A percentile compares a stretch with the other conserved stretches of the same genome.
phyloP scores from a whole-genome alignment of 208 protist species.

The Leptomonas pyrrhocoris region DNA sequence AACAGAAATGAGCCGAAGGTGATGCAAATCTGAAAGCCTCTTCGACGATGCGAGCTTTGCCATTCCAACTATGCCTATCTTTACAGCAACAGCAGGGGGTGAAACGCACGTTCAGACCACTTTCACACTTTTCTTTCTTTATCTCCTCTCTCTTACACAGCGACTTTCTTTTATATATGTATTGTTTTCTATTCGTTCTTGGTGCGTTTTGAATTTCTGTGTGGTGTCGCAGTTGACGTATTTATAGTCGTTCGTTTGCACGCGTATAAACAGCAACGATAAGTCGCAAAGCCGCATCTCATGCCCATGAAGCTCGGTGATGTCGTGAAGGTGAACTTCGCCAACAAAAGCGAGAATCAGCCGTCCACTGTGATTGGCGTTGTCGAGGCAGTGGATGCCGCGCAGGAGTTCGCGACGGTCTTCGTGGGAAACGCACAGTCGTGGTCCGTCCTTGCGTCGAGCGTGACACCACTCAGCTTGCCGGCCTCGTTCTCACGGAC shows the following conservation, averaged over 20 bases:
- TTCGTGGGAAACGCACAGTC: constrained; percentile 2
- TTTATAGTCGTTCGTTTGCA: background rate
- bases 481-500: background rate
- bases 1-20: too few species aligned
- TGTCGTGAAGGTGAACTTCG: constrained; percentile 9
- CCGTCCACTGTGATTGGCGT: constrained; percentile 7
- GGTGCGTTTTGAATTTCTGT: too few species aligned
- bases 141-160: too few species aligned
- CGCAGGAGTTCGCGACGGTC: constrained; percentile 1
- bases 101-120: too few species aligned
- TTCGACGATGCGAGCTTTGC: too few species aligned
- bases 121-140: too few species aligned
- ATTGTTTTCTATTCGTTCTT: too few species aligned
- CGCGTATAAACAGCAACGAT: background rate
- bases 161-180: too few species aligned
- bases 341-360: background rate
- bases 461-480: background rate
- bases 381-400: constrained; percentile 9
- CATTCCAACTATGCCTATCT: too few species aligned
- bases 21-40: too few species aligned
- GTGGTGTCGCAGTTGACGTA: too few species aligned
- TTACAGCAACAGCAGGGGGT: too few species aligned
- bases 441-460: constrained; percentile 6
- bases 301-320: background rate
- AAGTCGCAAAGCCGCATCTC: background rate